Evolutionary conservation across 441 rosid species (phyloP).

Genomic region (Breynia disticha): DNA sequence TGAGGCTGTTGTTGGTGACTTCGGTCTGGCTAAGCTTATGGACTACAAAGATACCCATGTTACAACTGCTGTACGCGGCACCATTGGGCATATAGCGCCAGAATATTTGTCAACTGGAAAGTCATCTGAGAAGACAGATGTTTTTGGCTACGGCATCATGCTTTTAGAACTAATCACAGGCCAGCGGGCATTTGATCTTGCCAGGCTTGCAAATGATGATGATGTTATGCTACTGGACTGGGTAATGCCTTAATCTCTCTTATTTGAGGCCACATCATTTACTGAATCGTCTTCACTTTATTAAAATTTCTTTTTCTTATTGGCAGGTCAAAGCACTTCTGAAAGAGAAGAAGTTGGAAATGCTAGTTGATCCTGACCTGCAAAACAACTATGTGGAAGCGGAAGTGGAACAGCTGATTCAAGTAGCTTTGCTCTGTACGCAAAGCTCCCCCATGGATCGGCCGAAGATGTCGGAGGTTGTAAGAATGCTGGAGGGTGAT

Average conservation of each 20-base stretch:
- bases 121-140: conserved; percentile 84
- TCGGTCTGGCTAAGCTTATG: conserved; percentile 76
- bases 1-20: conserved; percentile 86
- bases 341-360: conserved; percentile 69
- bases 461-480: conserved; percentile 88
- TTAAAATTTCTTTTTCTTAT: background rate
- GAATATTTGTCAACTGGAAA: conserved; percentile 80
- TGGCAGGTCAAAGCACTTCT: conserved; percentile 74
- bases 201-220: conserved; percentile 69
- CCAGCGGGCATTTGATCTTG: conserved; percentile 75
- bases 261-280: no score
- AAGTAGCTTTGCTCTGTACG: conserved; percentile 81
- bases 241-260: conserved; percentile 28
- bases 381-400: conserved; percentile 48
- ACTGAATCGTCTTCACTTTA: background rate
- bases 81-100: conserved; percentile 75
- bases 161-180: conserved; percentile 76
- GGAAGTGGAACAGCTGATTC: conserved; percentile 78
- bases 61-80: conserved; percentile 76
- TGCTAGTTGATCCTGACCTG: conserved; percentile 74
- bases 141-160: conserved; percentile 82
- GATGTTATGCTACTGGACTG: conserved; percentile 80
- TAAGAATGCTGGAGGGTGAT: conserved; percentile 88
- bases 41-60: conserved; percentile 85
- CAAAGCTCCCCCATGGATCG: conserved; percentile 72